These are phyloP conservation scores for Schizonepeta tenuifolia DNA, from an alignment of 257 asterid genomes.

Conservation along the genomic window DNA sequence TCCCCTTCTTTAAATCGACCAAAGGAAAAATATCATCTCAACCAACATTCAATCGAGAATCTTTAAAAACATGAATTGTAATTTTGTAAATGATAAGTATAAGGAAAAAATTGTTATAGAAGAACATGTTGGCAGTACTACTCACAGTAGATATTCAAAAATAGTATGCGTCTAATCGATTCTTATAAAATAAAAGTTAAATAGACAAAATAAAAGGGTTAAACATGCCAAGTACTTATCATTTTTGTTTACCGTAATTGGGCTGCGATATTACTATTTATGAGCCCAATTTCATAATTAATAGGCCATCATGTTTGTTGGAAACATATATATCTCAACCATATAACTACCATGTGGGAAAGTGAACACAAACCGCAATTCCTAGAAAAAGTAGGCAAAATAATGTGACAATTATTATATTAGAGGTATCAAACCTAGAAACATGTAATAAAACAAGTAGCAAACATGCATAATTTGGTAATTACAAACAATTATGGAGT, in stretches of 20 bases:
- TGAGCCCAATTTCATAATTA: slow-evolving; percentile 14
- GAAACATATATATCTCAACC: neutral
- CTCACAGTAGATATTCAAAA: too few species aligned
- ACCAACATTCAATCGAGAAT: too few species aligned
- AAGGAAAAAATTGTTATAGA: too few species aligned
- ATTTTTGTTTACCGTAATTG: neutral
- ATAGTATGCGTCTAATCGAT: too few species aligned
- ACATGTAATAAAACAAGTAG: slow-evolving; percentile 20
- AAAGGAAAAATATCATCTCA: too few species aligned
- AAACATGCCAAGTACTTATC: neutral
- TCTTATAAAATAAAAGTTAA: neutral
- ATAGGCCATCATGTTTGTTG: slow-evolving; percentile 24
- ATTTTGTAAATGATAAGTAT: too few species aligned
- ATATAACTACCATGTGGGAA: neutral
- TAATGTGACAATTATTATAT: slow-evolving; percentile 24
- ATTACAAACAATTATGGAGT: slow-evolving; percentile 18
- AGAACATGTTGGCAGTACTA: too few species aligned
- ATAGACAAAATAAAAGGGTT: neutral
- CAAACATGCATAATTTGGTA: slow-evolving; percentile 5
- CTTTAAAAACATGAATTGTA: too few species aligned
- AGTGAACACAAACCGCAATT: neutral
- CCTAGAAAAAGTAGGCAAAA: neutral
- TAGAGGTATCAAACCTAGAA: neutral
- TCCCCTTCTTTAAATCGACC: too few species aligned
- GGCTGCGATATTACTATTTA: neutral